Evolutionary conservation across 331 rosid species (phyloP), one percentile per base, ranked within the genome.

Genomic region (Rhamnella rubrinervis): DNA sequence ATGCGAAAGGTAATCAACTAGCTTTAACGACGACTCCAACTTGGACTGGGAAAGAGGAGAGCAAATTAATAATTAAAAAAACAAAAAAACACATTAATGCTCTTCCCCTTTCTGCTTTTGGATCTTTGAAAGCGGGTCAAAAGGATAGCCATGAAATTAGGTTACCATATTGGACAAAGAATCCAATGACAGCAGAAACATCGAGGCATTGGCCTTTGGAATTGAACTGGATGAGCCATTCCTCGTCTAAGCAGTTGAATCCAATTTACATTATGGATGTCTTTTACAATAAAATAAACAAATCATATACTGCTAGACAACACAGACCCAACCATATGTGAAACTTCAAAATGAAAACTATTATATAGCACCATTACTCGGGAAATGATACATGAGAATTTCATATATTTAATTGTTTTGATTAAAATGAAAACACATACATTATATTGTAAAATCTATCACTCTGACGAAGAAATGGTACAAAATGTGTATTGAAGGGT

Each of bases 401-500:
- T 38, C 63, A 49, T 51, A 66, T n/a, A 46, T 66, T 17, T 17
- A 63, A 21, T 44, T 44, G 49, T 44, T 31, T 4, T 44, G 14
- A 44, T 11, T 3, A 10, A 58, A 4, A 21, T 3, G 11, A 63
- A 8, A 51, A 41, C 63, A 72, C 57, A 46, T 31, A 71, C 81
- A 46, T 38, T 55, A 28, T 71, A 37, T 59, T 72, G 63, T 67
- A 76, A 31, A 75, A 51, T 58, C 56, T 76, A 74, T 64, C 55
- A 56, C 61, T 64, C 63, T 28, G 52, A 51, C 75, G 59, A 38
- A 68, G 47, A 26, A 60, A 69, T 63, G 40, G 39, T 38, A 55
- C 59, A 56, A 73, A 65, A 60, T 60, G 70, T 72, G 68, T 63
- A 78, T 58, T 56, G 41, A 69, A 46, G 17, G 67, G 75, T 11